A percentile compares a stretch with the other conserved stretches of the same genome.
These are phyloP conservation scores for Penicillium ucsense DNA, from an alignment of 495 filamentous ascomycete genomes.

Conservation along the genomic window DNA sequence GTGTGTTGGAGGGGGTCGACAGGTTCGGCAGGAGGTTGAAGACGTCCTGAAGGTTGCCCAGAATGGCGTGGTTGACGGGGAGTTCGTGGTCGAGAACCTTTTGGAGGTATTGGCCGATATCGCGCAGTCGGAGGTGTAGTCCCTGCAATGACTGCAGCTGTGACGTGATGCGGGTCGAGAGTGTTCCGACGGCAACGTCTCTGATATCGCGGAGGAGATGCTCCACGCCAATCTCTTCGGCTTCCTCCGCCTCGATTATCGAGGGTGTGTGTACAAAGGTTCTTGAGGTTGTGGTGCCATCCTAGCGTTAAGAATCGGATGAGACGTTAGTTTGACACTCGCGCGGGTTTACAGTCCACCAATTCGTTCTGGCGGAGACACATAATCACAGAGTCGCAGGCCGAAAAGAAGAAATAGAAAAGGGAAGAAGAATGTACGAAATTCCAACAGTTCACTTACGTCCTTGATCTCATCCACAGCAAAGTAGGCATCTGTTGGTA, in stretches of 20 bases:
- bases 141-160: slow-evolving; percentile 97
- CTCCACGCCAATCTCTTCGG: slow-evolving; percentile 97
- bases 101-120: slow-evolving; percentile 91
- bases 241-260: slow-evolving; percentile 97
- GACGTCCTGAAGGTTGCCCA: slow-evolving; percentile 95
- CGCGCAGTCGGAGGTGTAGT: slow-evolving; percentile 85
- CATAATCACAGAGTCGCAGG: too few species aligned
- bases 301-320: slow-evolving; percentile 39
- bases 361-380: too few species aligned
- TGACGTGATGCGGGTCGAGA: slow-evolving; percentile 93
- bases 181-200: slow-evolving; percentile 96
- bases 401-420: too few species aligned
- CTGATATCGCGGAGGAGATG: slow-evolving; percentile 95
- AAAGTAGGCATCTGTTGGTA: slow-evolving; percentile 98
- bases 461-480: slow-evolving; percentile 99
- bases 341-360: too few species aligned
- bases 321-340: slow-evolving; percentile 1
- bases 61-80: slow-evolving; percentile 92
- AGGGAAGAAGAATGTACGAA: too few species aligned
- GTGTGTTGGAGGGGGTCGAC: slow-evolving; percentile 61
- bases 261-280: slow-evolving; percentile 99
- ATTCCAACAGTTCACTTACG: slow-evolving; percentile 47
- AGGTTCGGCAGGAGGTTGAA: slow-evolving; percentile 98
- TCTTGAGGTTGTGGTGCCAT: slow-evolving; percentile 92
- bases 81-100: slow-evolving; percentile 89